phyloP scores from a whole-genome alignment of 495 filamentous ascomycete genomes.

The Talaromyces proteolyticus region DNA sequence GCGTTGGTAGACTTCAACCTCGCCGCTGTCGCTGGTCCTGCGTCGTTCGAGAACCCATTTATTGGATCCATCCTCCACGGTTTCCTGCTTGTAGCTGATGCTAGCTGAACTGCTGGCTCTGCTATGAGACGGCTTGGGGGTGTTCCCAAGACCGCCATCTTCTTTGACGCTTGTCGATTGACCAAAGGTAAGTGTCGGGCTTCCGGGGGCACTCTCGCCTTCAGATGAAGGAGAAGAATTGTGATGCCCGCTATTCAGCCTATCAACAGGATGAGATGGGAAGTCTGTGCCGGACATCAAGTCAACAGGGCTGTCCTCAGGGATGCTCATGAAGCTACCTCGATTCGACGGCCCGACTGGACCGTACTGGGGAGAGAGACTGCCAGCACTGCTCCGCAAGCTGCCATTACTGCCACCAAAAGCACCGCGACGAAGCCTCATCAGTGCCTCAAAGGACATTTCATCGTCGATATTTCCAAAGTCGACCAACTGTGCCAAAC shows the following conservation, averaged over 20 bases:
- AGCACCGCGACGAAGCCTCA: constrained; percentile 66
- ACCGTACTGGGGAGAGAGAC: constrained; percentile 37
- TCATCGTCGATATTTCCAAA: constrained; percentile 63
- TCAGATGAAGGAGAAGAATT: constrained; percentile 24
- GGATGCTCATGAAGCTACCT: constrained; percentile 27
- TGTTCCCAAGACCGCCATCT: neutral
- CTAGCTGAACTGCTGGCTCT: constrained; percentile 38
- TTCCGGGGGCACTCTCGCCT: constrained; percentile 3
- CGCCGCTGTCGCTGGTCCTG: constrained; percentile 45
- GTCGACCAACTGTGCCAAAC: constrained; percentile 65
- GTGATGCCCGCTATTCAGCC: constrained; percentile 4
- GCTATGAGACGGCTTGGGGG: constrained; percentile 12
- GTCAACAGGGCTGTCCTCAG: constrained; percentile 27
- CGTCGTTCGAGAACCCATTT: constrained; percentile 54
- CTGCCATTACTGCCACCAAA: constrained; percentile 80
- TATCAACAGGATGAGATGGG: constrained; percentile 9
- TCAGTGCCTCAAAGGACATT: constrained; percentile 63
- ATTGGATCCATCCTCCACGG: constrained; percentile 37
- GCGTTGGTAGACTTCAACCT: constrained; percentile 38
- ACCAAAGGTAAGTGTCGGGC: constrained; percentile 15
- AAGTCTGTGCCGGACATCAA: constrained; percentile 7
- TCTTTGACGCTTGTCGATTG: neutral
- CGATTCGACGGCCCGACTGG: constrained; percentile 22
- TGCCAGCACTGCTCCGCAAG: constrained; percentile 58
- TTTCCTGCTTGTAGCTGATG: constrained; percentile 49